A percentile compares a stretch with the other conserved stretches of the same genome.
These are phyloP conservation scores for Lactuca sativa DNA, from an alignment of 129 eudicot species.

Conservation along the genomic window DNA sequence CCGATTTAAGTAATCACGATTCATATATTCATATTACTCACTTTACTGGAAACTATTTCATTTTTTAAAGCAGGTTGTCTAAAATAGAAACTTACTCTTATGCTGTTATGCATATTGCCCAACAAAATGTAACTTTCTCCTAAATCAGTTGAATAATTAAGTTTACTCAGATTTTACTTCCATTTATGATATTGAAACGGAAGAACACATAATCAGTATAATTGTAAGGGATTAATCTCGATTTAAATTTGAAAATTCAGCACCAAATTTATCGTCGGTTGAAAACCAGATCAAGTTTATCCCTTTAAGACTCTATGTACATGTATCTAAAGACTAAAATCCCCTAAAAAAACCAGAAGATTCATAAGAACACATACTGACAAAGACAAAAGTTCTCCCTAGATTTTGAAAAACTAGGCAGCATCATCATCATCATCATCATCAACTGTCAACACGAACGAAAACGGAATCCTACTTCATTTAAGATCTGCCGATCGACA, in stretches of 20 bases:
- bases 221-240: neutral
- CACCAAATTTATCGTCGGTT: neutral
- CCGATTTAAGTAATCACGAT: too few relatives aligned
- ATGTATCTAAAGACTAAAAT: slow-evolving; percentile 20
- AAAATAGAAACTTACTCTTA: neutral
- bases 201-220: neutral
- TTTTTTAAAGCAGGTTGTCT: neutral
- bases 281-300: neutral
- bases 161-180: too few relatives aligned
- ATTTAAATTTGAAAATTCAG: neutral
- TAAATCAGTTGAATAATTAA: too few relatives aligned
- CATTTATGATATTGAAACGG: too few relatives aligned
- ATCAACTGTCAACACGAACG: slow-evolving; percentile 4
- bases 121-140: neutral
- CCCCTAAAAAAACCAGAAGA: neutral
- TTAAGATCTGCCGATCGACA: slow-evolving; percentile 45
- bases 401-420: slow-evolving; percentile 3
- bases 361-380: neutral
- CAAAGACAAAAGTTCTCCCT: neutral
- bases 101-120: neutral
- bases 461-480: neutral
- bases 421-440: slow-evolving; percentile 7
- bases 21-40: too few relatives aligned
- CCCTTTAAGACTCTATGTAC: slow-evolving; percentile 15
- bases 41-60: too few relatives aligned